Percentiles rank a stretch among this genome's conserved stretches.
phyloP scores from a whole-genome alignment of 106 monocot genomes.

The Amphibolis antarctica region DNA sequence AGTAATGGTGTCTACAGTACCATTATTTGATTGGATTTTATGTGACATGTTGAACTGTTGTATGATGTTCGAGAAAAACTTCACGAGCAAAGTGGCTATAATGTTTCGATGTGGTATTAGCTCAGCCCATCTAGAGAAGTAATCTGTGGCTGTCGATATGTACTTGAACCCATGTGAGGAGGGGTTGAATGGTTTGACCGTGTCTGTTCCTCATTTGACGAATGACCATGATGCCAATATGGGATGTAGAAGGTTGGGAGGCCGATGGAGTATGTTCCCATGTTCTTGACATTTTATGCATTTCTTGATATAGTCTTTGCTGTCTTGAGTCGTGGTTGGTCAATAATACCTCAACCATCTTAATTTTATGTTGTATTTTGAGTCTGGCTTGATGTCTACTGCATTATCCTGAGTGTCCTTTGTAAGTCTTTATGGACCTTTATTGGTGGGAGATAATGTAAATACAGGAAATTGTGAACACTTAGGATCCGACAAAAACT shows the following conservation, averaged over 20 bases:
- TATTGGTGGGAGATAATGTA: neutral
- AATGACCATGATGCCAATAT: neutral
- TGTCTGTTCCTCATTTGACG: neutral
- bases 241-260: neutral
- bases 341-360: neutral
- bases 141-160: neutral
- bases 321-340: neutral
- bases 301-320: neutral
- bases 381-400: neutral
- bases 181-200: neutral
- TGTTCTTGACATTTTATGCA: slow-evolving; percentile 1
- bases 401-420: neutral
- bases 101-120: neutral
- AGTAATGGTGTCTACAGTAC: no score
- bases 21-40: neutral
- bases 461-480: neutral
- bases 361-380: neutral
- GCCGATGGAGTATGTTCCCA: neutral
- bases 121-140: neutral
- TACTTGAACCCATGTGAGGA: neutral
- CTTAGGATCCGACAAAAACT: neutral
- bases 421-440: neutral
- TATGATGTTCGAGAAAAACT: neutral
- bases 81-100: neutral
- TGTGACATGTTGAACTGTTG: neutral